Evolutionary conservation across 139 green algal genomes (phyloP).

Genomic region (Klebsormidium nitens): DNA sequence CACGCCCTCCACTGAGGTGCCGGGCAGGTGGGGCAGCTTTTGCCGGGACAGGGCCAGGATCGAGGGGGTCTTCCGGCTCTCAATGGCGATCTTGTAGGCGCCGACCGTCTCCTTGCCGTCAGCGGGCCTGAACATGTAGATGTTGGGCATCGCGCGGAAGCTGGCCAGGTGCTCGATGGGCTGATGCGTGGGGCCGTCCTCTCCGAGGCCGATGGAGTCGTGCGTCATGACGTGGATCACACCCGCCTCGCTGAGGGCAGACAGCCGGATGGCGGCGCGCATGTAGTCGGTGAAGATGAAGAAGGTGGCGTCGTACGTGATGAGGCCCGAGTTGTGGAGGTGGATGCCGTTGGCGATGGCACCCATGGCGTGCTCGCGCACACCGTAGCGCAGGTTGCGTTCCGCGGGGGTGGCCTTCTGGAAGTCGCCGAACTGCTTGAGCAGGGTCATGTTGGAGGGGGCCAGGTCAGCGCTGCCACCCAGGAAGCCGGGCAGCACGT

Average conservation of each 20-base stretch:
- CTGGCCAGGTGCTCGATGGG: slow-evolving; percentile 95
- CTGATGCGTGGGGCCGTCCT: slow-evolving; percentile 97
- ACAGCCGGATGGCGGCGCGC: slow-evolving; percentile 91
- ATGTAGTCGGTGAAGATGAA: slow-evolving; percentile 99
- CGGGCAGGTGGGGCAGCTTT: slow-evolving; percentile 87
- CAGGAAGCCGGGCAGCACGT: slow-evolving; percentile 85
- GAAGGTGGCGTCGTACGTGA: slow-evolving; percentile 99
- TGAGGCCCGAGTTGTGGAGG: slow-evolving; percentile 81
- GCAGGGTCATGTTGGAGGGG: slow-evolving; percentile 98
- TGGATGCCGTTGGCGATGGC: slow-evolving; percentile 94
- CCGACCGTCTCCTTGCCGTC: slow-evolving; percentile 95
- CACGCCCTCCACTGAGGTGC: slow-evolving; percentile 67
- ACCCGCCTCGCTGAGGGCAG: slow-evolving; percentile 80
- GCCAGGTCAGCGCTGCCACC: slow-evolving; percentile 95
- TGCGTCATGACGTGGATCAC: slow-evolving; percentile 97
- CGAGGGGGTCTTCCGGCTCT: slow-evolving; percentile 64
- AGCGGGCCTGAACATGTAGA: slow-evolving; percentile 86
- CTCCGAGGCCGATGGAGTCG: slow-evolving; percentile 98
- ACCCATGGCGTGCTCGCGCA: slow-evolving; percentile 98
- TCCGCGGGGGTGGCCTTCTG: slow-evolving; percentile 87
- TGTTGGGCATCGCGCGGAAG: slow-evolving; percentile 98
- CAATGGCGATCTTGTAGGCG: slow-evolving; percentile 78
- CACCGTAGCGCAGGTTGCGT: slow-evolving; percentile 96
- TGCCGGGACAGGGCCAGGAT: slow-evolving; percentile 92
- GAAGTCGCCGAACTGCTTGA: slow-evolving; percentile 98